A percentile compares a stretch with the other conserved stretches of the same genome.
phyloP scores from a whole-genome alignment of 1,139 yeast species.

The Pichia sp. region DNA sequence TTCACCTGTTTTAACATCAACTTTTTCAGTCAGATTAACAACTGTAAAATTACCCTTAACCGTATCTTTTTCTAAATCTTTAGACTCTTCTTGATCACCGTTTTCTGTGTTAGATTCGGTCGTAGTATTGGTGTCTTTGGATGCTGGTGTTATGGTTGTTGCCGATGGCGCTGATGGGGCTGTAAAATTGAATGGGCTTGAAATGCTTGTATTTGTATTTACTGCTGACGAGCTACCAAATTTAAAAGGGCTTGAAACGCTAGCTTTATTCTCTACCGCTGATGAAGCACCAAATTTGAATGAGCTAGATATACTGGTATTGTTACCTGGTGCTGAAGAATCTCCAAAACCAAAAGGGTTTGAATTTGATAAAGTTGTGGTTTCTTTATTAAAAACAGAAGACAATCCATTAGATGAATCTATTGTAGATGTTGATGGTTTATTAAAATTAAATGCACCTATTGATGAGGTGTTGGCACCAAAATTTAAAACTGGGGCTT shows the following conservation, averaged over 20 bases:
- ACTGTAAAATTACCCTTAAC: constrained; percentile 44
- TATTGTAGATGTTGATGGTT: background rate
- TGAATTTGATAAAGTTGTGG: constrained; percentile 15
- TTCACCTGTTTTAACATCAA: constrained; percentile 69
- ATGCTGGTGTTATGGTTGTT: constrained; percentile 4
- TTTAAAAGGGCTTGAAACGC: constrained; percentile 19
- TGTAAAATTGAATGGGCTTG: constrained; percentile 18
- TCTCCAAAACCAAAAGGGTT: constrained; percentile 29
- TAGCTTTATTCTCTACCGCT: background rate
- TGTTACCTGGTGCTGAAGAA: background rate
- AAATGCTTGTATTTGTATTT: background rate
- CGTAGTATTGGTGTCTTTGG: constrained; percentile 1
- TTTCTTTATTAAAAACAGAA: background rate
- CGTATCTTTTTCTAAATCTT: constrained; percentile 34
- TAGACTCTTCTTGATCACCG: constrained; percentile 16
- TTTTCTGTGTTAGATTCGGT: constrained; percentile 8
- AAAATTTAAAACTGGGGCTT: constrained; percentile 1
- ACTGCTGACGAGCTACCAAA: constrained; percentile 22
- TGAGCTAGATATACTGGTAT: background rate
- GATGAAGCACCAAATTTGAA: constrained; percentile 24
- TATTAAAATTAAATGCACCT: constrained; percentile 17
- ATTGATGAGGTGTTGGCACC: constrained; percentile 2
- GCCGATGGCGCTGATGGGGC: constrained; percentile 19
- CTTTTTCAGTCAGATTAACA: constrained; percentile 41
- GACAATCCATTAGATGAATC: constrained; percentile 17